These are phyloP conservation scores for Pleurotus eryngii DNA, from an alignment of 768 basidiomycete genomes.

Conservation along the genomic window DNA sequence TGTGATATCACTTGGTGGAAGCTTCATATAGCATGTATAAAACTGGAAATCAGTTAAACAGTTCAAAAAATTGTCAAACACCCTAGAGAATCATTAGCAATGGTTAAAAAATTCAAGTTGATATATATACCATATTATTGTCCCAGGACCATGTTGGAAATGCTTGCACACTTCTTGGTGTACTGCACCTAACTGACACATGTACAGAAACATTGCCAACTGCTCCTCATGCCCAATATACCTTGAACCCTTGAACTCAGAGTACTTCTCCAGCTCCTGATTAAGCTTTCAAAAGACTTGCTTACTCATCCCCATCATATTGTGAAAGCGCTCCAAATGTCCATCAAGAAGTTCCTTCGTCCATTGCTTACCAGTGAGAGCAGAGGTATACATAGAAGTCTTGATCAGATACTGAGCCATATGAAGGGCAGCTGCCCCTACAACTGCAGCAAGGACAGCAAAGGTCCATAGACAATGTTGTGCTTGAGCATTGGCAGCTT, in stretches of 20 bases:
- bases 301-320: too few relatives aligned
- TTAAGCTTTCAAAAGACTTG: too few relatives aligned
- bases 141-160: conserved; percentile 24
- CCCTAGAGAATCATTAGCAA: conserved; percentile 7
- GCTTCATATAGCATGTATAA: conserved; percentile 15
- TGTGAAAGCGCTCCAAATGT: conserved; percentile 15
- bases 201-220: conserved; percentile 26
- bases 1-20: conserved; percentile 16
- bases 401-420: not conserved
- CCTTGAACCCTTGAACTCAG: conserved; percentile 19
- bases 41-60: conserved; percentile 12
- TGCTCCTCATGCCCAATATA: conserved; percentile 20
- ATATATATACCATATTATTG: conserved; percentile 16
- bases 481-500: too few relatives aligned
- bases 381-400: conserved; percentile 11
- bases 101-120: conserved; percentile 3
- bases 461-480: too few relatives aligned
- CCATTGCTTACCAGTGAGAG: conserved; percentile 16
- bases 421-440: not conserved
- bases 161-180: conserved; percentile 23
- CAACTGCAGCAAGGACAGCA: not conserved
- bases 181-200: conserved; percentile 20
- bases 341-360: conserved; percentile 16
- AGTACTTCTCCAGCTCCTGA: conserved; percentile 1
- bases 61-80: conserved; percentile 11